Evolutionary conservation across 768 basidiomycete species (phyloP).

Genomic region (Russula lepida): DNA sequence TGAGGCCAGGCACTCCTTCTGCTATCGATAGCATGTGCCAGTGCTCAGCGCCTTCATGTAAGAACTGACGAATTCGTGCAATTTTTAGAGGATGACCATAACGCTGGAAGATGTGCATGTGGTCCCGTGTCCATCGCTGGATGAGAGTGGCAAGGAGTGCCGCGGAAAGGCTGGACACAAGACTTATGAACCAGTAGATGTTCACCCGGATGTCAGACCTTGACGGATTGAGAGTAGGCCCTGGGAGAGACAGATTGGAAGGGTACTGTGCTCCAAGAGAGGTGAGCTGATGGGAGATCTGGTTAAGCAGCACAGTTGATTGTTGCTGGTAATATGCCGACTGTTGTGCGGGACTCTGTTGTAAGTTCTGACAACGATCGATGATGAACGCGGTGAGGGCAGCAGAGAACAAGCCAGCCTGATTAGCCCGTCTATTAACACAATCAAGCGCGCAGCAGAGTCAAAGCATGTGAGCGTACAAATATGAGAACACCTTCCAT

Average conservation of each 20-base stretch:
- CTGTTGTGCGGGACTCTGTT: constrained; percentile 6
- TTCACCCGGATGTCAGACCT: constrained; percentile 34
- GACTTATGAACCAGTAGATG: constrained; percentile 33
- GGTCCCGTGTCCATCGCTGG: constrained; percentile 41
- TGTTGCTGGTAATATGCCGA: background rate
- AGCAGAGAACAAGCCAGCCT: constrained; percentile 18
- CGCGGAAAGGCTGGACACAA: constrained; percentile 33
- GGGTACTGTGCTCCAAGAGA: background rate
- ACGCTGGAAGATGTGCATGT: constrained; percentile 26
- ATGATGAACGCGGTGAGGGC: constrained; percentile 12
- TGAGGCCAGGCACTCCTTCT: constrained; percentile 37
- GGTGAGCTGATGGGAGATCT: constrained; percentile 10
- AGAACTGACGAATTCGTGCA: constrained; percentile 36
- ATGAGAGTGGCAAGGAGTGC: constrained; percentile 39
- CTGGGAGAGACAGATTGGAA: background rate
- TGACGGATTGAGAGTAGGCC: constrained; percentile 19
- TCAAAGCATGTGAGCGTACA: background rate
- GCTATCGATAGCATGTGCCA: constrained; percentile 37
- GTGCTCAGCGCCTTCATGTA: constrained; percentile 30
- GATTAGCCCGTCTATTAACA: background rate
- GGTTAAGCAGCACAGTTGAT: constrained; percentile 4
- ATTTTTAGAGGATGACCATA: constrained; percentile 26
- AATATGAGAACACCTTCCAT: constrained; percentile 3
- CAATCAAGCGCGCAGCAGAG: background rate
- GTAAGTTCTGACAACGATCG: constrained; percentile 10